These are phyloP conservation scores for Phytophthora litchii DNA, from an alignment of 352 stramenopile species.

Conservation along the genomic window DNA sequence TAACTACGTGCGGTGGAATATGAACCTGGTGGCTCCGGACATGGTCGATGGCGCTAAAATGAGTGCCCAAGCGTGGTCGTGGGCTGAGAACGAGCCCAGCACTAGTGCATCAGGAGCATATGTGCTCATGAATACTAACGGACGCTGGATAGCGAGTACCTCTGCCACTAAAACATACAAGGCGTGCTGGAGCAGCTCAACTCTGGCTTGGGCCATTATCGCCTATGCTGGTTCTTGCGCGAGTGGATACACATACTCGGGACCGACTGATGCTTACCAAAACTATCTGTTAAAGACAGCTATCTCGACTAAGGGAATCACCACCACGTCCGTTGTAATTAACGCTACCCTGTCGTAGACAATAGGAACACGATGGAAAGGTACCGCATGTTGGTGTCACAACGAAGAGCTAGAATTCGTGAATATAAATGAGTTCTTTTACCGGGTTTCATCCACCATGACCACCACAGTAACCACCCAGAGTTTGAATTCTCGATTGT, in stretches of 20 bases:
- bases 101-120: slow-evolving; percentile 29
- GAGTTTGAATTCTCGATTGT: too few relatives aligned
- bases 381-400: background rate
- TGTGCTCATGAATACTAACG: slow-evolving; percentile 40
- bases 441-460: background rate
- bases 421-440: slow-evolving; percentile 1
- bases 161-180: slow-evolving; percentile 32
- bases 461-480: background rate
- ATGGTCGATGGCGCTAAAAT: slow-evolving; percentile 54
- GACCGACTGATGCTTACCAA: slow-evolving; percentile 52
- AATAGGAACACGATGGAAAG: background rate
- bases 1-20: slow-evolving; percentile 61
- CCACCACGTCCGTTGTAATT: slow-evolving; percentile 46
- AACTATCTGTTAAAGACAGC: slow-evolving; percentile 51
- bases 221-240: slow-evolving; percentile 30
- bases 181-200: slow-evolving; percentile 48
- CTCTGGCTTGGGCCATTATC: slow-evolving; percentile 45
- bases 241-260: slow-evolving; percentile 32
- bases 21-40: slow-evolving; percentile 57
- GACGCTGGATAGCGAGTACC: slow-evolving; percentile 40
- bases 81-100: slow-evolving; percentile 50
- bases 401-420: background rate
- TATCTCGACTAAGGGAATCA: slow-evolving; percentile 38
- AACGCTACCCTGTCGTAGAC: slow-evolving; percentile 35
- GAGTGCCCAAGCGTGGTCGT: slow-evolving; percentile 53